Evolutionary conservation across 2,329 filamentous ascomycete genomes (phyloP).

Genomic region (Stachybotrys chlorohalonatus): DNA sequence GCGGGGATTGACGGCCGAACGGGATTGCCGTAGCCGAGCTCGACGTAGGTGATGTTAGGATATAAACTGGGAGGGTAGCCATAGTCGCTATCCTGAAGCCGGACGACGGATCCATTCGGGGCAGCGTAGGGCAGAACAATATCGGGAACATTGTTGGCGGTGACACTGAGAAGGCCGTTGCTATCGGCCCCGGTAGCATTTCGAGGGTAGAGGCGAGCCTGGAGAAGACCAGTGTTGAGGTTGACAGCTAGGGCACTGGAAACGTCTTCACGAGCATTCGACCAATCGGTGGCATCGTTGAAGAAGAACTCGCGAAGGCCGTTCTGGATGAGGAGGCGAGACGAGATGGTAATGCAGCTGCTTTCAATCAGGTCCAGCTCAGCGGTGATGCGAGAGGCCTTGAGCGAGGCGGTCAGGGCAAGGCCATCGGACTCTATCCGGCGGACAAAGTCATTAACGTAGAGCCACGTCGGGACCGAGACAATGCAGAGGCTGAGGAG

Average conservation of each 20-base stretch:
- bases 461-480: constrained; percentile 64
- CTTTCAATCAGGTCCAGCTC: constrained; percentile 73
- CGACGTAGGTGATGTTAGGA: constrained; percentile 64
- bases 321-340: constrained; percentile 50
- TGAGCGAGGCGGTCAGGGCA: constrained; percentile 73
- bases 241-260: constrained; percentile 58
- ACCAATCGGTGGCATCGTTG: constrained; percentile 48
- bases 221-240: constrained; percentile 50
- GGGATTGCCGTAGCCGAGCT: constrained; percentile 30
- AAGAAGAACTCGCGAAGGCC: constrained; percentile 43
- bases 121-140: constrained; percentile 54
- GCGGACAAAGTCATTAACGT: constrained; percentile 44
- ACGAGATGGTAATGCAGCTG: constrained; percentile 62
- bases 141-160: constrained; percentile 34
- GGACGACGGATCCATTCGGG: constrained; percentile 47
- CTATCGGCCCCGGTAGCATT: constrained; percentile 47
- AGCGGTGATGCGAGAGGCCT: constrained; percentile 71
- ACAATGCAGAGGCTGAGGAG: constrained; percentile 69
- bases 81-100: constrained; percentile 50
- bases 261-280: constrained; percentile 52
- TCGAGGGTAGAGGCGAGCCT: constrained; percentile 64
- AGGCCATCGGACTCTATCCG: constrained; percentile 52
- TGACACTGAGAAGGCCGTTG: constrained; percentile 55
- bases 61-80: constrained; percentile 68
- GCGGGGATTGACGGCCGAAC: constrained; percentile 30